Percentiles rank a stretch among this genome's conserved stretches.
Evolutionary conservation across 805 yeast species (phyloP).

Genomic region (Kodamaea neixiangensis): DNA sequence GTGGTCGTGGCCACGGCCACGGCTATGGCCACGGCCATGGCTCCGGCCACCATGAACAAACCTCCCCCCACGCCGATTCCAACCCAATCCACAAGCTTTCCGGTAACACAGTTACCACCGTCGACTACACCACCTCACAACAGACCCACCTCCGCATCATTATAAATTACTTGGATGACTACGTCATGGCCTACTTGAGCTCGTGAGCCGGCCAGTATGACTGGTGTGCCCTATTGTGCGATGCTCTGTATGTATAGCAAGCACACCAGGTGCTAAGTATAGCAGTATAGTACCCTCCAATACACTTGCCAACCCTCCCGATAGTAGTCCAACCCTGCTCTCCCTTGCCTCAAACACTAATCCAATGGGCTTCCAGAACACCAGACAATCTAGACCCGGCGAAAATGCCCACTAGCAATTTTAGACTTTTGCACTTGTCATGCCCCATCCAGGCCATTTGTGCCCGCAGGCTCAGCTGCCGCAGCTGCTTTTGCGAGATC

Average conservation of each 20-base stretch:
- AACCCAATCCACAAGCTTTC: not conserved
- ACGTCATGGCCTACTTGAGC: slow-evolving; percentile 6
- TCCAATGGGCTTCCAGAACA: not conserved
- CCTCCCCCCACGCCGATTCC: not conserved
- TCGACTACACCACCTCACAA: slow-evolving; percentile 9
- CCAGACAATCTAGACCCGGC: not conserved
- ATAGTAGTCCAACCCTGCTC: not conserved
- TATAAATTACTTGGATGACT: slow-evolving; percentile 3
- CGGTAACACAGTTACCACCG: slow-evolving; percentile 4
- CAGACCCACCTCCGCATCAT: slow-evolving; percentile 6
- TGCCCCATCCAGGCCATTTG: not conserved
- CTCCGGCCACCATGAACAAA: not conserved
- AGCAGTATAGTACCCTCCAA: no score
- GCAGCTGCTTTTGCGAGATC: not conserved
- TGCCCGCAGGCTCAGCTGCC: not conserved
- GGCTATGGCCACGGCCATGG: no score
- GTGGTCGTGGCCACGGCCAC: no score
- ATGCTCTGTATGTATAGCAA: no score
- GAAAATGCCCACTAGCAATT: not conserved
- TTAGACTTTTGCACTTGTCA: not conserved
- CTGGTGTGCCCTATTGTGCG: no score
- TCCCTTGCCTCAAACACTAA: not conserved
- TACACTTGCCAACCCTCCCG: no score
- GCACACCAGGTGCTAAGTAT: no score
- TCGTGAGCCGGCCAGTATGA: not conserved